Percentiles rank a stretch among this genome's conserved stretches.
phyloP scores from a whole-genome alignment of 2,329 filamentous ascomycete genomes.

The Calonectria pteridis region DNA sequence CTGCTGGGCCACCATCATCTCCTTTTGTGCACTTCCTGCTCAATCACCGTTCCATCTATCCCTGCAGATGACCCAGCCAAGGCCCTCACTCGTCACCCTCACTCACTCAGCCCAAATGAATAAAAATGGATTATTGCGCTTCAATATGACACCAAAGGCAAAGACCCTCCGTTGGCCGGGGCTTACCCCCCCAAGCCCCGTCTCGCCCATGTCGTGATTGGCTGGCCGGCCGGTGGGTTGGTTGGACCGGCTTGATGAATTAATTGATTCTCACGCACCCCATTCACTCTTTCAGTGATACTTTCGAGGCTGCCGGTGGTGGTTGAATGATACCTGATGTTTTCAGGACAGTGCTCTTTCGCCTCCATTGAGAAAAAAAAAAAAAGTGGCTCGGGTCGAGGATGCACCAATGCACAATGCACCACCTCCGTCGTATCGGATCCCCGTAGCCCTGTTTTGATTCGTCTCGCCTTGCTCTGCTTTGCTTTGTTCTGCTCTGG shows the following conservation, averaged over 20 bases:
- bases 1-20: slow-evolving; percentile 12
- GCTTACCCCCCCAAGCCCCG: slow-evolving; percentile 20
- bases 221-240: slow-evolving; percentile 23
- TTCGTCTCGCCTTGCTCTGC: neutral
- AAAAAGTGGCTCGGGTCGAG: slow-evolving; percentile 12
- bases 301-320: slow-evolving; percentile 12
- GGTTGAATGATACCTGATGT: slow-evolving; percentile 15
- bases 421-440: slow-evolving; percentile 33
- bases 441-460: slow-evolving; percentile 5
- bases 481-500: neutral
- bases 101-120: slow-evolving; percentile 19
- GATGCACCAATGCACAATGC: slow-evolving; percentile 37
- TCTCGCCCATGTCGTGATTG: slow-evolving; percentile 31
- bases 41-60: slow-evolving; percentile 11
- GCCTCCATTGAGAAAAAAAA: neutral
- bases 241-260: slow-evolving; percentile 17
- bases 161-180: slow-evolving; percentile 8
- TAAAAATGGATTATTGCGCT: slow-evolving; percentile 23
- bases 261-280: slow-evolving; percentile 18
- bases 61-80: slow-evolving; percentile 20
- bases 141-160: slow-evolving; percentile 23
- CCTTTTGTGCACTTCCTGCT: neutral
- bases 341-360: slow-evolving; percentile 10
- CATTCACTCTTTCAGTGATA: neutral
- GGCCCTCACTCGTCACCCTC: slow-evolving; percentile 3